phyloP scores from a whole-genome alignment of 805 yeast species.

The Pichia eremophila region DNA sequence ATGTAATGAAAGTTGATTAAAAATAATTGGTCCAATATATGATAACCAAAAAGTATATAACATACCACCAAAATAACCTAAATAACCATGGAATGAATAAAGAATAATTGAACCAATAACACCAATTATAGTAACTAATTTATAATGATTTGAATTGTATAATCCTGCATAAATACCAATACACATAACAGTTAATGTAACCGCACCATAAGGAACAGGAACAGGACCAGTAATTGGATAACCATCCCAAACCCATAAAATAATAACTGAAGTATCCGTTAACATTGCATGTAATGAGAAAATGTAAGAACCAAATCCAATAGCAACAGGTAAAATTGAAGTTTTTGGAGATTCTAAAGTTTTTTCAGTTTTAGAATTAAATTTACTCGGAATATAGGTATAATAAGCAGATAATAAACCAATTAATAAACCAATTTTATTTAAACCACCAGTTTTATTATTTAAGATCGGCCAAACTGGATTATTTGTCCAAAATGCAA shows the following conservation, averaged over 20 bases:
- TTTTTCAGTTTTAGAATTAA: background rate
- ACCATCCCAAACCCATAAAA: conserved; percentile 97
- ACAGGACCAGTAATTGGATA: conserved; percentile 80
- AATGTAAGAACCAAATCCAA: conserved; percentile 70
- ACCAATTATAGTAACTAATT: conserved; percentile 27
- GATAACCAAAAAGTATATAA: conserved; percentile 51
- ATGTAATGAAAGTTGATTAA: conserved; percentile 35
- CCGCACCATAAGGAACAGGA: conserved; percentile 75
- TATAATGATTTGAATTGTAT: conserved; percentile 20
- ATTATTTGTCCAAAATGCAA: conserved; percentile 71
- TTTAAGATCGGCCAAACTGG: conserved; percentile 97
- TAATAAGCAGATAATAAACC: conserved; percentile 59
- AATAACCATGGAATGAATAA: conserved; percentile 52
- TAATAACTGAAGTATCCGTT: conserved; percentile 76
- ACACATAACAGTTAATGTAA: conserved; percentile 51
- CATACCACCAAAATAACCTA: conserved; percentile 67
- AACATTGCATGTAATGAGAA: conserved; percentile 67
- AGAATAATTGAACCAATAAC: conserved; percentile 42
- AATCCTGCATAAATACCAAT: conserved; percentile 45
- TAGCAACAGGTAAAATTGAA: conserved; percentile 35
- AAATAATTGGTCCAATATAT: conserved; percentile 49
- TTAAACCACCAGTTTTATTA: conserved; percentile 76
- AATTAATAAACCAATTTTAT: conserved; percentile 53
- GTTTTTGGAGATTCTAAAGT: background rate
- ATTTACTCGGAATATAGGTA: conserved; percentile 28